Base-by-base conservation (phyloP, 2,329 filamentous ascomycete genomes). In the Epichloe hybrida region DNA sequence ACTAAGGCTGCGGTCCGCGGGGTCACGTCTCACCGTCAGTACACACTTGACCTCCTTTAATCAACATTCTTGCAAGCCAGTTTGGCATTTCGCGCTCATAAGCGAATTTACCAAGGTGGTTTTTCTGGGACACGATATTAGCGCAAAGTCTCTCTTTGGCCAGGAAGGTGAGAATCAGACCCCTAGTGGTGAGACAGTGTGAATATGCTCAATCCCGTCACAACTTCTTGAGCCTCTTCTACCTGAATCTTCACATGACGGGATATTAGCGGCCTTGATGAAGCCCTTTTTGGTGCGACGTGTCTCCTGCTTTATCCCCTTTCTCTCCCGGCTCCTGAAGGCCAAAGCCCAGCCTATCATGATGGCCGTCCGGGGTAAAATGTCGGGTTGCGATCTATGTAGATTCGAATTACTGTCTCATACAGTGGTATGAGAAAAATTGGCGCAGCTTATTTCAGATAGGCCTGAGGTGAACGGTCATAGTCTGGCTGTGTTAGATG, bases 101-200 rank as follows among this genome's bases (percentile, higher is more conserved):
- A 20, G 50, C 53, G 21, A 50, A 54, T 43, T 37, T 54, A 9
- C 53, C 53, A 12, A 47, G 21, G 13, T 46, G 3, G 17, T 27
- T 54, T 8, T 56, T 54, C 23, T 46, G 5, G 12, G 15, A 64
- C 56, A 12, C 12, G n/a, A 17, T 35, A 35, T 23, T 6, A 12
- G 23, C 20, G 13, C 17, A 27, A 31, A 7, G 8, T 2, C 6
- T n/a, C 20, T 1, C 9, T 31, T n/a, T 12, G 11, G 17, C 5
- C 44, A 11, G 8, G 9, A 11, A 3, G 15, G n/a, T 5, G 9
- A 20, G 41, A 9, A 34, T 5, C 48, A 27, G 23, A 50, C 48
- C 42, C 48, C 48, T 40, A 50, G 27, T 45, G 35, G 15, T 21
- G 9, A 31, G 5, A 23, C 20, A 23, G 21, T 20, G 12, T 48